Evolutionary conservation across 73 alveolate genomes (phyloP).

Genomic region (Chromera velia): DNA sequence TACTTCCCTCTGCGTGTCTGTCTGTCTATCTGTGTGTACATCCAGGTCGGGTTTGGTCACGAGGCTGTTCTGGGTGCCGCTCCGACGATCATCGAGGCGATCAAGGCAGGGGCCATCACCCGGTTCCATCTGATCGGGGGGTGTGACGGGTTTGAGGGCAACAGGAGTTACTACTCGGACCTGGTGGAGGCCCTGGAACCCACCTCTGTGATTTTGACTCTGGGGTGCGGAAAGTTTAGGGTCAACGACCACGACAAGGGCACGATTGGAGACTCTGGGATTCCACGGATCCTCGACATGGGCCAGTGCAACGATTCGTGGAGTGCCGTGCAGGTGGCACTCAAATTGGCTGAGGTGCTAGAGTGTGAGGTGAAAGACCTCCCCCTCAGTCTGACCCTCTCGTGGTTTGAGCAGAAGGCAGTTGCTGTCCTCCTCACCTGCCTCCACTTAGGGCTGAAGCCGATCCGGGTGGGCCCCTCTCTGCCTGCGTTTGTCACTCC

Average conservation of each 20-base stretch:
- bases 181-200: not conserved
- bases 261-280: not conserved
- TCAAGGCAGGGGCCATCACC: constrained; percentile 8
- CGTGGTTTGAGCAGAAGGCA: constrained; percentile 50
- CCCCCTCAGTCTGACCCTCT: constrained; percentile 27
- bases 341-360: constrained; percentile 40
- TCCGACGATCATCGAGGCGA: constrained; percentile 11
- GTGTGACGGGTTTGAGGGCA: constrained; percentile 34
- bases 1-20: not conserved
- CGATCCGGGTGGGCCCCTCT: not conserved
- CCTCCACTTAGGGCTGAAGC: constrained; percentile 16
- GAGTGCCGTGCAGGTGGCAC: constrained; percentile 31
- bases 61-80: constrained; percentile 25
- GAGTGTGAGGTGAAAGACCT: constrained; percentile 29
- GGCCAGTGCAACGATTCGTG: constrained; percentile 48
- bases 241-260: not conserved
- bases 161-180: constrained; percentile 25
- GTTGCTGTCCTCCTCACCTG: constrained; percentile 40
- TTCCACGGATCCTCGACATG: not conserved
- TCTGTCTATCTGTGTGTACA: not conserved
- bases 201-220: constrained; percentile 34
- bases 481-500: no score
- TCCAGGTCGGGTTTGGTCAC: not conserved
- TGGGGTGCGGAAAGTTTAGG: constrained; percentile 45
- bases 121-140: constrained; percentile 1